Percentiles rank a stretch among this genome's conserved stretches.
Conservation (phyloP, 2,329 filamentous ascomycete species). For the Cercospora berteroae region DNA sequence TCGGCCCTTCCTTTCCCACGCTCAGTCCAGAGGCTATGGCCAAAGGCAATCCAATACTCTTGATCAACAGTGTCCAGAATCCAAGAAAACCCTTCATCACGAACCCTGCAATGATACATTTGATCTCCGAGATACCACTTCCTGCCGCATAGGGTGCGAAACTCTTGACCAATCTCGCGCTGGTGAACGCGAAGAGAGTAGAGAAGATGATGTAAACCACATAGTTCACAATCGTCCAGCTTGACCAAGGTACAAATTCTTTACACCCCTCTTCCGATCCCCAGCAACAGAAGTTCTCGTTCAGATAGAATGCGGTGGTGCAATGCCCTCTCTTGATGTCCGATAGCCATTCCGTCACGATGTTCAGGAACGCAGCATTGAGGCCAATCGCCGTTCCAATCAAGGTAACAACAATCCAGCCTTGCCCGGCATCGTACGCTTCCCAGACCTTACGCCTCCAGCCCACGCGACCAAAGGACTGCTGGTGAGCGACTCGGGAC, state of each 20-base stretch:
- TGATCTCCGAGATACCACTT: conserved; percentile 97
- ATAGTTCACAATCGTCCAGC: conserved; percentile 76
- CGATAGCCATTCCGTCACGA: conserved; percentile 93
- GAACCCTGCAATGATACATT: conserved; percentile 97
- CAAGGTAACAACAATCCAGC: conserved; percentile 94
- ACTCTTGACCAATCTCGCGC: conserved; percentile 79
- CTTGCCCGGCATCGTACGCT: conserved; percentile 92
- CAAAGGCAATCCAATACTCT: conserved; percentile 84
- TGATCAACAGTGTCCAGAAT: conserved; percentile 87
- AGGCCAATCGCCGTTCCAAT: conserved; percentile 90
- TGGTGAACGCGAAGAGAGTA: conserved; percentile 70
- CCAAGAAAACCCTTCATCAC: conserved; percentile 98
- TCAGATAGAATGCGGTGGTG: conserved; percentile 91
- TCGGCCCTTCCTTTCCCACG: conserved; percentile 95
- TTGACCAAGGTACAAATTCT: conserved; percentile 88
- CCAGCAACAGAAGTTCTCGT: conserved; percentile 98
- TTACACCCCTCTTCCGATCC: conserved; percentile 84
- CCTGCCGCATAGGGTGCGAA: conserved; percentile 96
- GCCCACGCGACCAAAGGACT: conserved; percentile 64
- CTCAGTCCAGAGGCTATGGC: conserved; percentile 92
- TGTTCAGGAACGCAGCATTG: conserved; percentile 90
- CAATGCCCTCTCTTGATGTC: conserved; percentile 97
- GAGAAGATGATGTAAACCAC: conserved; percentile 83
- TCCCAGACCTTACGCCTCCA: conserved; percentile 82
- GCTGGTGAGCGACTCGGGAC: conserved; percentile 69